Conservation (phyloP, 768 basidiomycete species). For the Leccinum ochraceum region DNA sequence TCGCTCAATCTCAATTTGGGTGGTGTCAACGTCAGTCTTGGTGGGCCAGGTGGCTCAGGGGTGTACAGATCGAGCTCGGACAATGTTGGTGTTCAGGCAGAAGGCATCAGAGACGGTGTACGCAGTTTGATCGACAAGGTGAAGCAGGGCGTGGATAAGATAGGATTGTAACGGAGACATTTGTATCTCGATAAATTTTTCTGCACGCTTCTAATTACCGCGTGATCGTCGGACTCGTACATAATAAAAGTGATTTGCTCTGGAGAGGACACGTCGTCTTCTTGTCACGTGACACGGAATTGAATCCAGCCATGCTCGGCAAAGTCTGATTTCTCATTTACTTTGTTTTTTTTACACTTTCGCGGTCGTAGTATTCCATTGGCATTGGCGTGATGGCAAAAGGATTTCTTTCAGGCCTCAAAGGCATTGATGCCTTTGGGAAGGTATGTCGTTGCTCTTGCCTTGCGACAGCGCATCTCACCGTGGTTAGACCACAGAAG, state of each 20-base stretch:
- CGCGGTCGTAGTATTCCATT: conserved; percentile 13
- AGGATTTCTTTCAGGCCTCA: conserved; percentile 73
- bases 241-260: neutral
- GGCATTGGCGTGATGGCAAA: conserved; percentile 61
- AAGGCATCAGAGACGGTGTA: conserved; percentile 88
- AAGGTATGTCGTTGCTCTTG: conserved; percentile 60
- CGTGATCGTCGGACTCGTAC: neutral
- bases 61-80: conserved; percentile 83
- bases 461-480: conserved; percentile 14
- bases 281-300: conserved; percentile 26
- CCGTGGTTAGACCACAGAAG: conserved; percentile 83
- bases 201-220: neutral
- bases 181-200: too few species aligned
- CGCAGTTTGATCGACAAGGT: conserved; percentile 87
- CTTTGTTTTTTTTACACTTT: conserved; percentile 8
- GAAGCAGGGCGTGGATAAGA: conserved; percentile 76
- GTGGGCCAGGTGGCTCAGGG: conserved; percentile 80
- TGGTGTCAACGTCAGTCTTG: conserved; percentile 90
- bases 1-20: conserved; percentile 91
- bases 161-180: conserved; percentile 33
- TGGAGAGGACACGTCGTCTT: conserved; percentile 26
- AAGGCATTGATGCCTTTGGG: conserved; percentile 97
- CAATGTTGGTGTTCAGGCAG: conserved; percentile 72
- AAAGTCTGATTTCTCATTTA: conserved; percentile 3
- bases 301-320: neutral